A percentile compares a stretch with the other conserved stretches of the same genome.
Evolutionary conservation across 257 asterid species (phyloP).

Genomic region (Agastache rugosa): DNA sequence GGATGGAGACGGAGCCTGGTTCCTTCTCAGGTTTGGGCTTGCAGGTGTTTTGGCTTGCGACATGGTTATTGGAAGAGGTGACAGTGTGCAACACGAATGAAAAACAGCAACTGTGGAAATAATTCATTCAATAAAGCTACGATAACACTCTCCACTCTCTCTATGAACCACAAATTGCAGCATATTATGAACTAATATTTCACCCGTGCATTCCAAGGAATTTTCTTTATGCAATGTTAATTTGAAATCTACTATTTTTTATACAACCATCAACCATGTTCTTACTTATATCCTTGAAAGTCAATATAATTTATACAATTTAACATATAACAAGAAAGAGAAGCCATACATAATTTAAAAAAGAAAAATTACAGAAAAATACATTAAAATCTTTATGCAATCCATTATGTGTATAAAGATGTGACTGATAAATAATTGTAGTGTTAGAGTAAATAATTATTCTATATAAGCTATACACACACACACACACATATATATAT

Average conservation of each 20-base stretch:
- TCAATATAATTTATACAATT: background rate
- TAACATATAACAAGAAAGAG: background rate
- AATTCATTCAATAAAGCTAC: background rate
- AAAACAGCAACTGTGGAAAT: constrained; percentile 1
- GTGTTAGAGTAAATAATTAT: too few species aligned
- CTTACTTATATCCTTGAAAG: background rate
- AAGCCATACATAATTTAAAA: too few species aligned
- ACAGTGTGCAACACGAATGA: background rate
- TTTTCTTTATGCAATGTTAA: background rate
- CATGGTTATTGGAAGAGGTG: constrained; percentile 42
- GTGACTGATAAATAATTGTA: too few species aligned
- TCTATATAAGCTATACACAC: too few species aligned
- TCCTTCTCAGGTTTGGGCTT: constrained; percentile 40
- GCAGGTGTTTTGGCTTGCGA: constrained; percentile 45
- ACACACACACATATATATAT: too few species aligned
- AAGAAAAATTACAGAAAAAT: too few species aligned
- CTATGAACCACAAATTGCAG: background rate
- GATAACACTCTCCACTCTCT: background rate
- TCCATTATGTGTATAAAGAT: background rate
- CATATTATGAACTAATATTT: background rate
- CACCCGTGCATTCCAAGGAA: background rate
- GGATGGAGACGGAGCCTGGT: constrained; percentile 25
- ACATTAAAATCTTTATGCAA: background rate
- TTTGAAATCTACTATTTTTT: background rate
- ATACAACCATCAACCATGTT: background rate